Evolutionary conservation across 2,329 filamentous ascomycete species (phyloP).

Genomic region (Trichoderma sp.): DNA sequence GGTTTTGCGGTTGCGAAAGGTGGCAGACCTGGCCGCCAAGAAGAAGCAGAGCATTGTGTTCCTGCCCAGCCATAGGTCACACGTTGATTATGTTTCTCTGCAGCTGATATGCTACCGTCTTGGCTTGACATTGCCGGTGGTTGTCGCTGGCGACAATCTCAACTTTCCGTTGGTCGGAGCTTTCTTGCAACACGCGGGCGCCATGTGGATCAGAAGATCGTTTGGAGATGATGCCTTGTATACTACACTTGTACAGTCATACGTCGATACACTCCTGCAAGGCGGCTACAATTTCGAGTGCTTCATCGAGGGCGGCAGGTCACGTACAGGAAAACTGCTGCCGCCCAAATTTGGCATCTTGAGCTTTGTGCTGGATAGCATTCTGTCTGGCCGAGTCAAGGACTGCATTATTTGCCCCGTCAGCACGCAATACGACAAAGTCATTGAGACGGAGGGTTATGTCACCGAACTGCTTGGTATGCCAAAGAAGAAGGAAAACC

Average conservation of each 20-base stretch:
- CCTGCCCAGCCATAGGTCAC: slow-evolving; percentile 88
- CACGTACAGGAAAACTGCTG: slow-evolving; percentile 88
- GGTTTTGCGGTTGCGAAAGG: slow-evolving; percentile 76
- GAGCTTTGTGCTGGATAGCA: slow-evolving; percentile 85
- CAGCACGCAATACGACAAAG: slow-evolving; percentile 97
- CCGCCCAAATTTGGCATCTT: slow-evolving; percentile 95
- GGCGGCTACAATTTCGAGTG: slow-evolving; percentile 95
- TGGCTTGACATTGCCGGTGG: slow-evolving; percentile 83
- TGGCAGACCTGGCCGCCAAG: slow-evolving; percentile 78
- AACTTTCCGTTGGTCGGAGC: slow-evolving; percentile 89
- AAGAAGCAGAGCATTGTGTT: slow-evolving; percentile 97
- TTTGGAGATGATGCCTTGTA: slow-evolving; percentile 94
- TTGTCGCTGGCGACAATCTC: slow-evolving; percentile 93
- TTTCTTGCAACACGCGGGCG: slow-evolving; percentile 93
- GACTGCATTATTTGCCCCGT: slow-evolving; percentile 95
- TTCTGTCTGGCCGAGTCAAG: slow-evolving; percentile 82
- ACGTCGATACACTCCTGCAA: slow-evolving; percentile 89
- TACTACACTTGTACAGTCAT: slow-evolving; percentile 88
- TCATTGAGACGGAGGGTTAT: slow-evolving; percentile 96
- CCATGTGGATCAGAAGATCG: slow-evolving; percentile 92
- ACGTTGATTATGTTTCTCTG: slow-evolving; percentile 93
- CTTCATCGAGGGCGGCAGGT: slow-evolving; percentile 94
- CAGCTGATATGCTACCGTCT: slow-evolving; percentile 95
- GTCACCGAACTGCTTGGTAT: slow-evolving; percentile 91
- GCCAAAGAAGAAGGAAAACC: slow-evolving; percentile 93